Base-by-base conservation (phyloP, 2,329 filamentous ascomycete genomes). In the Cladophialophora yegresii region DNA sequence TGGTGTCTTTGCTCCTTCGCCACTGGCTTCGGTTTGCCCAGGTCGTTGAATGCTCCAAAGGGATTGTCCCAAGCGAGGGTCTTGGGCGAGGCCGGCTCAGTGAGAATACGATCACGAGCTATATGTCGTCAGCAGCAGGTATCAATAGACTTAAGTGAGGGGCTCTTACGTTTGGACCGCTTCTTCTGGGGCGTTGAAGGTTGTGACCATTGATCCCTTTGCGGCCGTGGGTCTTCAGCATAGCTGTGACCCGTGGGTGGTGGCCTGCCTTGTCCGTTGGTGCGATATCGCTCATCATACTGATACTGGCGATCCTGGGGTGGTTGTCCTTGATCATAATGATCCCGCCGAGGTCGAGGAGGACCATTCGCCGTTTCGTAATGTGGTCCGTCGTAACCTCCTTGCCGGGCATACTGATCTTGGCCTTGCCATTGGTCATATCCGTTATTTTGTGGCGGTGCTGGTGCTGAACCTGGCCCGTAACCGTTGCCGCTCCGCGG, bases 11-110 rank as follows among this genome's bases (percentile, higher is more conserved):
- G 51, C 28, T 51, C 45, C 73, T 78, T 73, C 72, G 76, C 67
- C 67, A 73, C 69, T 66, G 71, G 62, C 70, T 72, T 63, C 70
- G 71, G 53, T 69, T 61, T 54, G 70, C 77, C 66, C 74, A 75
- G 75, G 1, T 32, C 26, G 4, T 7, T 20, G 56, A 77, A 82
- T 4, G 76, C 72, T 28, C 82, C 81, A 61, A 83, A 84, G 2
- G 82, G 82, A 67, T 79, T 81, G 62, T 84, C 82, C 74, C 78
- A 83, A 30, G 75, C 66, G 45, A 74, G 61, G 28, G 70, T 72
- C 49, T 76, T 74, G 51, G 79, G 75, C 36, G 77, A 79, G 54
- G 74, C 74, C 3, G 75, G 77, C 22, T 74, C 54, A 23, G 57
- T 51, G 36, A 72, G 55, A 36, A 72, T 72, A 7, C 68, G 63